Percentiles rank a stretch among this genome's conserved stretches.
phyloP scores from a whole-genome alignment of 2,329 filamentous ascomycete species.

The Aureobasidium sp. region DNA sequence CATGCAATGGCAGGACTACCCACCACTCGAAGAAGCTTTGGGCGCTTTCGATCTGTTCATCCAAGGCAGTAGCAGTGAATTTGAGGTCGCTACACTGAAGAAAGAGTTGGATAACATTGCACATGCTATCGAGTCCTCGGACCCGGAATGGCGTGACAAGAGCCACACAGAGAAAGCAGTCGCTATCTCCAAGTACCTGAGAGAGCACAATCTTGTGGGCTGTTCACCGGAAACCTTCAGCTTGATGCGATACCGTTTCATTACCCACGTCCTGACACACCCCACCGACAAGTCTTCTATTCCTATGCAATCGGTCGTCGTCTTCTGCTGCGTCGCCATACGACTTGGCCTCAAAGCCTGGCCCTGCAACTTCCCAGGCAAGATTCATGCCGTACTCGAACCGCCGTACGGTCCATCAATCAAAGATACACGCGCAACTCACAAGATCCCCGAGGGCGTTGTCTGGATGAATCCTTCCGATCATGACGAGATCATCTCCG shows the following conservation, averaged over 20 bases:
- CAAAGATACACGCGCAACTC: slow-evolving; percentile 19
- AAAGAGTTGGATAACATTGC: slow-evolving; percentile 58
- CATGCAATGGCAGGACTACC: slow-evolving; percentile 41
- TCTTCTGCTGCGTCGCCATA: slow-evolving; percentile 72
- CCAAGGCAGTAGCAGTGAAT: slow-evolving; percentile 58
- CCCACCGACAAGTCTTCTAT: slow-evolving; percentile 69
- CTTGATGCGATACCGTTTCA: slow-evolving; percentile 75
- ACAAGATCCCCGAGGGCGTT: slow-evolving; percentile 43
- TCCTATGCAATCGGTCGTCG: slow-evolving; percentile 76
- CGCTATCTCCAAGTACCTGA: slow-evolving; percentile 60
- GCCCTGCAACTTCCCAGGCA: slow-evolving; percentile 73
- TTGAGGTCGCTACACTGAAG: too few relatives aligned
- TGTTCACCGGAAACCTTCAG: slow-evolving; percentile 61
- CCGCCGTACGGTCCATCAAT: slow-evolving; percentile 39
- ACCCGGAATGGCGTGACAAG: slow-evolving; percentile 45
- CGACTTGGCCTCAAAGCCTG: slow-evolving; percentile 66
- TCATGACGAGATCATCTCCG: slow-evolving; percentile 33
- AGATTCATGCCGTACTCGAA: slow-evolving; percentile 70
- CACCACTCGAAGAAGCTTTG: slow-evolving; percentile 63
- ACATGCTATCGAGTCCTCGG: slow-evolving; percentile 42
- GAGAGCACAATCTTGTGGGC: slow-evolving; percentile 59
- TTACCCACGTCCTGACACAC: slow-evolving; percentile 77
- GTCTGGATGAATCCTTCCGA: slow-evolving; percentile 72
- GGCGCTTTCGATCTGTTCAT: slow-evolving; percentile 88
- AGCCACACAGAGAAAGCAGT: slow-evolving; percentile 61